Conservation (phyloP, 768 basidiomycete genomes). For the Lentinula sp. region DNA sequence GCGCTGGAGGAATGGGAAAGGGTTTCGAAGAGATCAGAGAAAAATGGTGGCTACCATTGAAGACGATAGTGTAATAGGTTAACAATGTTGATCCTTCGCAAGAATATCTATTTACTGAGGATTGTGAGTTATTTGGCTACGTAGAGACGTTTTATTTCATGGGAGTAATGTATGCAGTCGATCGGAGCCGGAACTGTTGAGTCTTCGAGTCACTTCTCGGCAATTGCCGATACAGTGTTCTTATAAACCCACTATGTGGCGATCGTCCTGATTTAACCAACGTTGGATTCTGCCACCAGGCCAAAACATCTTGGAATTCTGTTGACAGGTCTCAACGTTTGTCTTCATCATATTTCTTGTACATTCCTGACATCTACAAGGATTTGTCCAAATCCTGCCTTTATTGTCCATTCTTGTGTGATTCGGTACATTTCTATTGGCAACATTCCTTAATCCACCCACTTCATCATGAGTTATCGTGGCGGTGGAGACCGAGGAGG, state of each 20-base stretch:
- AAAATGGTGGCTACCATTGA: conserved; percentile 18
- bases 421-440: neutral
- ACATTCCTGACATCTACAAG: neutral
- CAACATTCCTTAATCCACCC: neutral
- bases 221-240: neutral
- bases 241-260: neutral
- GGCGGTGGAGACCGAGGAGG: conserved; percentile 9
- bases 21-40: conserved; percentile 36
- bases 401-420: neutral
- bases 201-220: neutral
- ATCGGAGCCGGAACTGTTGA: neutral
- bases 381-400: neutral
- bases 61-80: neutral
- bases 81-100: too few relatives aligned
- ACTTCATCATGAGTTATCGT: neutral
- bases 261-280: neutral
- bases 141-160: too few relatives aligned
- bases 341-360: neutral
- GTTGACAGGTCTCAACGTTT: conserved; percentile 5
- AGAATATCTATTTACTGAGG: too few relatives aligned
- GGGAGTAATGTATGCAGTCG: neutral
- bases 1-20: conserved; percentile 70
- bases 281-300: conserved; percentile 5
- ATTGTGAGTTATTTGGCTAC: too few relatives aligned
- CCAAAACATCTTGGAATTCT: neutral